Evolutionary conservation across 306 rosid genomes (phyloP), one percentile per base, ranked within the genome.

Genomic region (Vachellia collinsii): DNA sequence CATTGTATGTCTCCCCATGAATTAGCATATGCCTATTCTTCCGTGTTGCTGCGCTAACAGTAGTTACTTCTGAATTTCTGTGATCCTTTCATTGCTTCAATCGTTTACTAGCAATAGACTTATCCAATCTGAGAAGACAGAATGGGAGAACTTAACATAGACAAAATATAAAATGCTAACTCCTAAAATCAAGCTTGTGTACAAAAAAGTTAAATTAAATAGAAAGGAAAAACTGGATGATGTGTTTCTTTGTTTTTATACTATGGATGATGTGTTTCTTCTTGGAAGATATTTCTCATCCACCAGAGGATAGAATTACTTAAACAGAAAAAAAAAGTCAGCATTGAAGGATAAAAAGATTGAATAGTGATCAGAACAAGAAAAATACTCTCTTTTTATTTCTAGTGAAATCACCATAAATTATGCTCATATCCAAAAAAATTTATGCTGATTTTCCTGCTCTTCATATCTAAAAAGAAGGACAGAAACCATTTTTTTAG

Each of bases 81-180:
- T 19, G 11, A 63, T 54, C 47, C 11, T 43, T 85, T 71, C 87
- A 58, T 53, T 78, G 88, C 83, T 89, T 91, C 9, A 85, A 56
- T 79, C 91, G 80, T 84, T 91, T 88, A 68, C 81, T 77, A 22
- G 93, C 75, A 73, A n/a, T 48, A 72, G 85, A 69, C 38, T 76
- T 84, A 13, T 39, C 79, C 62, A 78, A 80, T 48, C 93, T 89
- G 88, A 75, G 72, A 75, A 64, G 44, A 67, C 14, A 70, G 46
- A 34, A 68, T 29, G 38, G 41, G 19, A 73, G 14, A 43, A 19
- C 11, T 10, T 11, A 75, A 37, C 82, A 61, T 34, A 63, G 22
- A 62, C 1, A 43, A 39, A 10, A 61, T 59, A 69, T 68, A 19
- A 38, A 74, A 74, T 81, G 34, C 65, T 72, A 23, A 38, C 73